Percentiles rank a stretch among this genome's conserved stretches.
Conservation (phyloP, 2,329 filamentous ascomycete genomes). For the Pseudomassariella vexata region DNA sequence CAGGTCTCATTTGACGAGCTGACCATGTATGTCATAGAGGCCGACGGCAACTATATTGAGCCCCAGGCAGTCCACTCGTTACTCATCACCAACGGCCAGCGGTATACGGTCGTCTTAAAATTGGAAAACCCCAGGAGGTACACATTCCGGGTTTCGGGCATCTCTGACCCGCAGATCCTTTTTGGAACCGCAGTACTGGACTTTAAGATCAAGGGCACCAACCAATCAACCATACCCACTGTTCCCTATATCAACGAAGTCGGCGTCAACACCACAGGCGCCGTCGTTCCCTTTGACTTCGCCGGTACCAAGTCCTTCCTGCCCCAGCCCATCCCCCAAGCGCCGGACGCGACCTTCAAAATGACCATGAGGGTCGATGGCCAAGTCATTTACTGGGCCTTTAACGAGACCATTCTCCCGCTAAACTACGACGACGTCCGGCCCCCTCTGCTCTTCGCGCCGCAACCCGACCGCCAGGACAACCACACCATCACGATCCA, state of each 20-base stretch:
- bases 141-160: slow-evolving; percentile 46
- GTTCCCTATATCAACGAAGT: slow-evolving; percentile 43
- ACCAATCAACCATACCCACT: slow-evolving; percentile 17
- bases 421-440: slow-evolving; percentile 25
- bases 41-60: slow-evolving; percentile 48
- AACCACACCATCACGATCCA: slow-evolving; percentile 39
- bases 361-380: slow-evolving; percentile 29
- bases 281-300: slow-evolving; percentile 39
- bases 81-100: slow-evolving; percentile 42
- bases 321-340: slow-evolving; percentile 31
- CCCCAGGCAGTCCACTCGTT: slow-evolving; percentile 44
- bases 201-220: slow-evolving; percentile 16
- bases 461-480: slow-evolving; percentile 26
- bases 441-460: slow-evolving; percentile 41
- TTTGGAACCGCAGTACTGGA: slow-evolving; percentile 46
- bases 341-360: slow-evolving; percentile 39
- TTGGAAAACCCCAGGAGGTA: slow-evolving; percentile 43
- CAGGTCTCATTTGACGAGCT: slow-evolving; percentile 46
- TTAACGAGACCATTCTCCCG: slow-evolving; percentile 40
- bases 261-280: slow-evolving; percentile 33
- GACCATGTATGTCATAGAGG: slow-evolving; percentile 46
- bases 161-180: slow-evolving; percentile 46
- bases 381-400: slow-evolving; percentile 45
- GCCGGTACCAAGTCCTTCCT: slow-evolving; percentile 40
- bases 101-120: slow-evolving; percentile 45